These are phyloP conservation scores for Canavalia ensiformis DNA, from an alignment of 306 rosid species.

Conservation along the genomic window DNA sequence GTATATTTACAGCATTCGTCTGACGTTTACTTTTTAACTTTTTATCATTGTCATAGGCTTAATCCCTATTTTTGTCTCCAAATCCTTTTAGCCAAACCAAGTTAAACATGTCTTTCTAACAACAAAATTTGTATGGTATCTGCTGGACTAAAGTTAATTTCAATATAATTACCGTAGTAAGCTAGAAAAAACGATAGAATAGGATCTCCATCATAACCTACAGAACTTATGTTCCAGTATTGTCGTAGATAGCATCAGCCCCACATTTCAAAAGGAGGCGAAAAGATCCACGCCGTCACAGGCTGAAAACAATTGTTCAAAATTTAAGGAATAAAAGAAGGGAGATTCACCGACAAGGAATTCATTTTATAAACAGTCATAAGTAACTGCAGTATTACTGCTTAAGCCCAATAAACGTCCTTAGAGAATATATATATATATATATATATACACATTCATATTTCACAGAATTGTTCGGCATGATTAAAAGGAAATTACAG, in stretches of 20 bases:
- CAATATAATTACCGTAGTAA: background rate
- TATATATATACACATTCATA: conserved; percentile 36
- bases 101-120: background rate
- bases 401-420: background rate
- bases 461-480: conserved; percentile 11
- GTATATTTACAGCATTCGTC: too few relatives aligned
- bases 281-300: background rate
- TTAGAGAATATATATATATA: background rate
- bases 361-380: background rate
- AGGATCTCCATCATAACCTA: background rate
- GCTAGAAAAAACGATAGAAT: background rate
- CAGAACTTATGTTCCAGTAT: background rate
- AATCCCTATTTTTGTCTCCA: too few relatives aligned
- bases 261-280: background rate
- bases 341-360: background rate
- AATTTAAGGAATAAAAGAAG: background rate
- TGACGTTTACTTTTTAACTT: too few relatives aligned
- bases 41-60: too few relatives aligned
- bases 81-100: background rate
- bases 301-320: background rate
- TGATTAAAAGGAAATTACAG: conserved; percentile 30
- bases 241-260: background rate
- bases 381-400: conserved; percentile 1
- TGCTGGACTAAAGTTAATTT: background rate
- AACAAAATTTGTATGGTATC: background rate